Evolutionary conservation across 306 rosid genomes (phyloP), one percentile per base, ranked within the genome.

Genomic region (Trifolium repens): DNA sequence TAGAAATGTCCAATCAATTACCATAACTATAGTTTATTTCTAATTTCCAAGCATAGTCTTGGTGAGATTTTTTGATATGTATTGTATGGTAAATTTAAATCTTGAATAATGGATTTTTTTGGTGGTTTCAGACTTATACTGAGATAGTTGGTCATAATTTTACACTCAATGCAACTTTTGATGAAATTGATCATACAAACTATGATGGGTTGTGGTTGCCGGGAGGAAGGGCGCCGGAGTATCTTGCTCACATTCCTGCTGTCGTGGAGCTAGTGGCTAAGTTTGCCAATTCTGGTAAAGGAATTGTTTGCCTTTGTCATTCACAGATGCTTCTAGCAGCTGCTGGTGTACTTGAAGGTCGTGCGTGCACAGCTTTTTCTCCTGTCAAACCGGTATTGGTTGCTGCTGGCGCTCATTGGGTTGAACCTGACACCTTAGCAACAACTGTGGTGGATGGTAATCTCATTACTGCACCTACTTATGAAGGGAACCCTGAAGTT

Each of bases 211-310:
- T 94, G 84, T 69, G 89, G 79, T 65, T 94, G 24, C 91, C 96
- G 0, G 97, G 98, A 61, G 98, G 96, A 58, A 86, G 97, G 74
- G 92, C 98, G 17, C 96, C 98, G 1, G 97, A 94, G 71, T 89
- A 91, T 84, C 96, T 91, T 24, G 93, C 96, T 75, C 43, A 82
- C 57, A 62, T 85, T 78, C 83, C 85, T 39, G 49, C 77, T 9
- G 97, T 89, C 52, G 44, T 82, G 37, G 87, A 82, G 2, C 77
- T 91, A 84, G 94, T 82, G 73, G 46, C 74, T 40, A 79, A 84
- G 58, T 87, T 94, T 77, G 67, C 84, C 8, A 69, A 57, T 55
- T 79, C 90, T 13, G 81, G 84, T 52, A 90, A 91, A 86, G 81
- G 84, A 59, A 79, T 94, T 81, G 93, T 93, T 68, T 55, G 88